A percentile compares a stretch with the other conserved stretches of the same genome.
These are phyloP conservation scores for Phytopythium oedochilum DNA, from an alignment of 352 stramenopile genomes.

Conservation along the genomic window DNA sequence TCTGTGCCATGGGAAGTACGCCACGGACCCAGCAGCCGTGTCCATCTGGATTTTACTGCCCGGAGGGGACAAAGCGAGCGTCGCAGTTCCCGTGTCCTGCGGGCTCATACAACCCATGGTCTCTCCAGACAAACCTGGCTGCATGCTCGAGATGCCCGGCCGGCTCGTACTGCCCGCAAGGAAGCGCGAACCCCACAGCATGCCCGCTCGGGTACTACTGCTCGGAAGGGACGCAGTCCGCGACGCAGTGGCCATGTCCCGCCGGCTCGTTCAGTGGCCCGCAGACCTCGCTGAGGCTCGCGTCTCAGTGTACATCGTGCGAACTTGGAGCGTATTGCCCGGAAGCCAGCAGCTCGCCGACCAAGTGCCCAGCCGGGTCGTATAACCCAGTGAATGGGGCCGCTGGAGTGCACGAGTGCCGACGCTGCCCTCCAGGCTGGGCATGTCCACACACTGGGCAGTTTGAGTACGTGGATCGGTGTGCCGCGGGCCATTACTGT, in stretches of 20 bases:
- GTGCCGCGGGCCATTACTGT: conserved; percentile 68
- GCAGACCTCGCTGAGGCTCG: conserved; percentile 40
- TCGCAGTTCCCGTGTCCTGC: conserved; percentile 81
- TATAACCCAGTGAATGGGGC: conserved; percentile 63
- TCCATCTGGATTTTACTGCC: conserved; percentile 65
- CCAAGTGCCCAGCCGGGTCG: conserved; percentile 57
- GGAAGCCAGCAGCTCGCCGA: conserved; percentile 63
- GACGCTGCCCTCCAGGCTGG: conserved; percentile 67
- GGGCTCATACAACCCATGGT: conserved; percentile 75
- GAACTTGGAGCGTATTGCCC: conserved; percentile 81
- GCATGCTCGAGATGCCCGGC: conserved; percentile 55
- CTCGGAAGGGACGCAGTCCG: conserved; percentile 47
- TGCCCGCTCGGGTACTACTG: conserved; percentile 88
- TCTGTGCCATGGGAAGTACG: conserved; percentile 77
- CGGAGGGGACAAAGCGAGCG: conserved; percentile 52
- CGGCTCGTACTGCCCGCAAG: conserved; percentile 64
- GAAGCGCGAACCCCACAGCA: conserved; percentile 27
- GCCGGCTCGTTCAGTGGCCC: conserved; percentile 80
- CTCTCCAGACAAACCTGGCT: conserved; percentile 36
- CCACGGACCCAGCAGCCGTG: conserved; percentile 58
- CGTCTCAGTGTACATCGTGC: conserved; percentile 51
- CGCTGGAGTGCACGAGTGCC: conserved; percentile 50
- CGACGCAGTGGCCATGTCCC: conserved; percentile 81
- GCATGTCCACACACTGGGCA: conserved; percentile 68
- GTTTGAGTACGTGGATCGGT: conserved; percentile 54